Conservation (phyloP, 306 rosid species). For the Lotus japonicus region DNA sequence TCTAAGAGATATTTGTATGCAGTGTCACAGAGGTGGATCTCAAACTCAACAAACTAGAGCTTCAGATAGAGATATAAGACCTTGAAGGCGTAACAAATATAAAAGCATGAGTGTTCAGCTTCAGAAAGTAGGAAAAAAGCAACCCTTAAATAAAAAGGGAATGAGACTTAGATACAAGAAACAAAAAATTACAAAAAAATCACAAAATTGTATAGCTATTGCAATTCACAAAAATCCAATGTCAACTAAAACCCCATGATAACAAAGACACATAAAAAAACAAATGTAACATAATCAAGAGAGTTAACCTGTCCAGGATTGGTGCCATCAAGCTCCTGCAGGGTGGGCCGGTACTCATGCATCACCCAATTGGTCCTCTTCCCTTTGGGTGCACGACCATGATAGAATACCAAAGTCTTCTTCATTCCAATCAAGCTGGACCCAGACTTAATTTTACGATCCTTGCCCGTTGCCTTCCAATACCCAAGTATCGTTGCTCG, state of each 20-base stretch:
- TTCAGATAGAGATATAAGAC: not conserved
- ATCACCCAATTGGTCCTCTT: slow-evolving; percentile 88
- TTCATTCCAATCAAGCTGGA: slow-evolving; percentile 80
- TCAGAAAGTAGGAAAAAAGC: not conserved
- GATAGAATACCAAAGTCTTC: slow-evolving; percentile 88
- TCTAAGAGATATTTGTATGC: not conserved
- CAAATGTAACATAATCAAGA: not conserved
- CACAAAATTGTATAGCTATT: not conserved
- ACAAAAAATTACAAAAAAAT: not conserved
- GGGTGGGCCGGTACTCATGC: slow-evolving; percentile 91
- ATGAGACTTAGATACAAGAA: not conserved
- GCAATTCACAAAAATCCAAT: not conserved
- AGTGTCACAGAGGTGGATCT: not conserved
- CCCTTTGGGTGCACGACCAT: slow-evolving; percentile 93
- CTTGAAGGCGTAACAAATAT: not conserved
- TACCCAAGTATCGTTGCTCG: slow-evolving; percentile 79
- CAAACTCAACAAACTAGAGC: too few species aligned
- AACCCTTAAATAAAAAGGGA: not conserved
- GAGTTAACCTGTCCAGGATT: slow-evolving; percentile 88
- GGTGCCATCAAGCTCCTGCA: slow-evolving; percentile 87
- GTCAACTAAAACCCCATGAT: not conserved
- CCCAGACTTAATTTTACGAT: slow-evolving; percentile 78
- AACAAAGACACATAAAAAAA: not conserved
- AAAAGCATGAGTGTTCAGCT: not conserved
- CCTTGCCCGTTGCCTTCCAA: slow-evolving; percentile 99